Percentiles rank a stretch among this genome's conserved stretches.
These are phyloP conservation scores for Yamadazyma oceani DNA, from an alignment of 1,139 yeast genomes.

Conservation along the genomic window DNA sequence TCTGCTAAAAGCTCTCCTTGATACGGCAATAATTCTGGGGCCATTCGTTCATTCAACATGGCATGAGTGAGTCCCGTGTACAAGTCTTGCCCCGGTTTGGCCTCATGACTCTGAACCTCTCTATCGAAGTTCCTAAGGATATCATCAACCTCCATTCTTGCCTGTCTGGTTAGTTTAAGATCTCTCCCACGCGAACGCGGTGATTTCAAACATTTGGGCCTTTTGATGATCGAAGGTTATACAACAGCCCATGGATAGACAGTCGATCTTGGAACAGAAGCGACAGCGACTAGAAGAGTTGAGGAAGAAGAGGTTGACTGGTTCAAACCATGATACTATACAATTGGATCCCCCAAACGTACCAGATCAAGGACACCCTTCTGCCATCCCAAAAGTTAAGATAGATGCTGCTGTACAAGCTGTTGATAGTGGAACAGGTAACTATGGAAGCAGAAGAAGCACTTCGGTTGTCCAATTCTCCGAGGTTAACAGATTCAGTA, in stretches of 20 bases:
- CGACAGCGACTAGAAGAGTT: constrained; percentile 43
- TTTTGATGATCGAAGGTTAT: no score
- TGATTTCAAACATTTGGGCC: no score
- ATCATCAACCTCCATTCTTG: constrained; percentile 60
- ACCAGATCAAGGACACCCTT: no score
- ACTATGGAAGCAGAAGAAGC: background rate
- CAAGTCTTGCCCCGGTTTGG: constrained; percentile 7
- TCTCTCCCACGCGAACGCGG: background rate
- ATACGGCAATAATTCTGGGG: constrained; percentile 81
- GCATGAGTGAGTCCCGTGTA: constrained; percentile 31
- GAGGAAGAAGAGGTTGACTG: constrained; percentile 30
- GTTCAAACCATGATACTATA: constrained; percentile 2
- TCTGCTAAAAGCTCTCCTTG: constrained; percentile 58
- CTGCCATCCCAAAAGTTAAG: background rate
- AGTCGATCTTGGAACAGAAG: constrained; percentile 40
- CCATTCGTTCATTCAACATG: constrained; percentile 82
- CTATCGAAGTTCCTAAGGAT: constrained; percentile 62
- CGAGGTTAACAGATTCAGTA: constrained; percentile 28
- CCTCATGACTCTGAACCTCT: constrained; percentile 14
- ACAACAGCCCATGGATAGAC: constrained; percentile 48
- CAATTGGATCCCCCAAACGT: no score
- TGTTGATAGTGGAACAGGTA: background rate
- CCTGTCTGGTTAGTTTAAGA: no score
- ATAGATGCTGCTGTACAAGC: constrained; percentile 24
- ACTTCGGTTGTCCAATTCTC: background rate